These are phyloP conservation scores for Phanerochaete carnosa DNA, from an alignment of 768 basidiomycete genomes.

Conservation along the genomic window DNA sequence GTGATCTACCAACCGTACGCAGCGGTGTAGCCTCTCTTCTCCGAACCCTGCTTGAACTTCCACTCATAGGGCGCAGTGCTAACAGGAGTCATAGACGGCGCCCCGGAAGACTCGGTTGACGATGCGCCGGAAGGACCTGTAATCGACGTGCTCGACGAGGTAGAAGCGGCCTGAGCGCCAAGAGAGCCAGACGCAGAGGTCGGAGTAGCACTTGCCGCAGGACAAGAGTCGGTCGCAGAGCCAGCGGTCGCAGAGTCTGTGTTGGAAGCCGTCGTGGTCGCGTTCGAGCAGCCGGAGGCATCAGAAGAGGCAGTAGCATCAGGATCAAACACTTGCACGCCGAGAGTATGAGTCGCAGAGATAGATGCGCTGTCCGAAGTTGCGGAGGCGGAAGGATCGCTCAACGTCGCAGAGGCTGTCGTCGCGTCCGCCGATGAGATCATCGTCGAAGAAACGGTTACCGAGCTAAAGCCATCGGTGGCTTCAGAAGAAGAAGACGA, in stretches of 20 bases:
- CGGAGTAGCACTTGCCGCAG: not conserved
- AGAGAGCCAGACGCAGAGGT: not conserved
- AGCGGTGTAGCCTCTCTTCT: not conserved
- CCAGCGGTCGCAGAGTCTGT: no score
- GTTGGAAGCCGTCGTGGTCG: slow-evolving; percentile 1
- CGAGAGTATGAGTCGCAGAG: not conserved
- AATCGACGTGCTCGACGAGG: slow-evolving; percentile 7
- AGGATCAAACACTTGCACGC: slow-evolving; percentile 13
- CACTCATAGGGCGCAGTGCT: slow-evolving; percentile 36
- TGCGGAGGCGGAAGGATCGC: not conserved
- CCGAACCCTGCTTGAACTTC: slow-evolving; percentile 30
- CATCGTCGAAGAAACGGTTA: slow-evolving; percentile 1
- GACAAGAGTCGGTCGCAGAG: no score
- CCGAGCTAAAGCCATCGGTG: not conserved
- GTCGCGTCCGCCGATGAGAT: slow-evolving; percentile 24
- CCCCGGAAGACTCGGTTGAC: slow-evolving; percentile 4
- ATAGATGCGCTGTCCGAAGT: not conserved
- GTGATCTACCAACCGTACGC: not conserved
- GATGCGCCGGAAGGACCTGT: slow-evolving; percentile 3
- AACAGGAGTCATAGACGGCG: slow-evolving; percentile 19
- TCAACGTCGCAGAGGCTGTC: slow-evolving; percentile 6
- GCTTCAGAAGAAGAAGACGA: not conserved
- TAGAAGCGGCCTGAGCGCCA: not conserved
- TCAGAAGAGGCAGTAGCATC: not conserved
- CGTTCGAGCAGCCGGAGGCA: not conserved